phyloP scores from a whole-genome alignment of 1,284 basidiomycete species.

The Neonothopanus nambi region DNA sequence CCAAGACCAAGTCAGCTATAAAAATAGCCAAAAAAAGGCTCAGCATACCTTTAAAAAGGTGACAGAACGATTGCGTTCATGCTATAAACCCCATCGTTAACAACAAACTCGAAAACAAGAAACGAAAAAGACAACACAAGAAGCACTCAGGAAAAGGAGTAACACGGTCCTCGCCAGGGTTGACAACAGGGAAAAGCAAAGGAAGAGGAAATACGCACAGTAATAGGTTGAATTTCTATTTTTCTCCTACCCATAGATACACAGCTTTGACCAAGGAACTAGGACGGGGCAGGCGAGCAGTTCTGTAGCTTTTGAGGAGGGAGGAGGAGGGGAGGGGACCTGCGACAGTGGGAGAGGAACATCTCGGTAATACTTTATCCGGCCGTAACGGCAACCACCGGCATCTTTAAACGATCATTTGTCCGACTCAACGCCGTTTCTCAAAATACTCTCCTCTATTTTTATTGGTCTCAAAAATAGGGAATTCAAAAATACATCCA shows the following conservation, averaged over 20 bases:
- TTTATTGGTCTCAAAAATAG: no score
- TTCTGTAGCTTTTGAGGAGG: no score
- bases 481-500: no score
- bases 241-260: conserved; percentile 56
- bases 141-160: conserved; percentile 18
- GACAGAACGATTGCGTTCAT: conserved; percentile 70
- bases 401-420: no score
- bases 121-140: conserved; percentile 20
- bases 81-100: conserved; percentile 32
- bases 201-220: conserved; percentile 36
- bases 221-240: conserved; percentile 69
- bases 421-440: no score
- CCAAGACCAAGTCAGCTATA: conserved; percentile 20
- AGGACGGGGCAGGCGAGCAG: no score
- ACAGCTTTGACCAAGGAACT: background rate
- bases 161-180: no score
- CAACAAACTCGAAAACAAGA: conserved; percentile 23
- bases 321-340: no score
- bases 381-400: no score
- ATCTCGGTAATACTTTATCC: no score
- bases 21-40: conserved; percentile 21
- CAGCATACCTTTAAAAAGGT: conserved; percentile 63
- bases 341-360: no score
- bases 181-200: background rate
- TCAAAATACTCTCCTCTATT: no score